A percentile compares a stretch with the other conserved stretches of the same genome.
These are phyloP conservation scores for Citrus unshiu DNA, from an alignment of 345 rosid species.

Conservation along the genomic window DNA sequence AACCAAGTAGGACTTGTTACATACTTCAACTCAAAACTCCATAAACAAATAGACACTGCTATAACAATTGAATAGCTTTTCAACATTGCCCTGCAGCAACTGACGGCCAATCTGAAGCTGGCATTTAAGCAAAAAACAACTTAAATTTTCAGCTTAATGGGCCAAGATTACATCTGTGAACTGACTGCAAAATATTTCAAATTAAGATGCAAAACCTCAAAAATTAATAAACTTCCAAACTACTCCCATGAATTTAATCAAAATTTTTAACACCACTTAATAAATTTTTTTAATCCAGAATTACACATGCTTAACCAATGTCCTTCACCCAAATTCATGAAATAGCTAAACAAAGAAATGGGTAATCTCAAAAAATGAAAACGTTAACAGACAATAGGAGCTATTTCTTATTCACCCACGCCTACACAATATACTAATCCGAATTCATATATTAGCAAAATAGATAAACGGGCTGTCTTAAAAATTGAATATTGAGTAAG, in stretches of 20 bases:
- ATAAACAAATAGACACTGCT: background rate
- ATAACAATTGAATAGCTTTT: background rate
- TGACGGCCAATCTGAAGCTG: background rate
- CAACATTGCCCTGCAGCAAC: background rate
- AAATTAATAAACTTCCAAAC: background rate
- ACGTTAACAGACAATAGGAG: background rate
- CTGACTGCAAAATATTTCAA: background rate
- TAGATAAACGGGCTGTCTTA: slow-evolving; percentile 16
- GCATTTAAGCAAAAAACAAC: background rate
- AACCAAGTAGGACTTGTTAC: background rate
- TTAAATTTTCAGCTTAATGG: background rate
- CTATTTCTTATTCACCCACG: background rate
- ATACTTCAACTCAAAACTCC: background rate
- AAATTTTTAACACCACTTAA: background rate
- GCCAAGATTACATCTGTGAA: background rate
- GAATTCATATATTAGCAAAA: slow-evolving; percentile 7
- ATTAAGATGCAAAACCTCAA: background rate
- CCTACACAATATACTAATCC: background rate
- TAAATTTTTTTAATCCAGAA: background rate
- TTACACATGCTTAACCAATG: background rate
- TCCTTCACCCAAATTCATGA: background rate
- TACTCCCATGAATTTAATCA: background rate
- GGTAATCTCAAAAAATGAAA: background rate
- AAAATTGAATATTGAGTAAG: background rate
- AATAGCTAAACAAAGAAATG: background rate